Evolutionary conservation across 2,329 filamentous ascomycete species (phyloP).

Genomic region (Aschersonia sp.): DNA sequence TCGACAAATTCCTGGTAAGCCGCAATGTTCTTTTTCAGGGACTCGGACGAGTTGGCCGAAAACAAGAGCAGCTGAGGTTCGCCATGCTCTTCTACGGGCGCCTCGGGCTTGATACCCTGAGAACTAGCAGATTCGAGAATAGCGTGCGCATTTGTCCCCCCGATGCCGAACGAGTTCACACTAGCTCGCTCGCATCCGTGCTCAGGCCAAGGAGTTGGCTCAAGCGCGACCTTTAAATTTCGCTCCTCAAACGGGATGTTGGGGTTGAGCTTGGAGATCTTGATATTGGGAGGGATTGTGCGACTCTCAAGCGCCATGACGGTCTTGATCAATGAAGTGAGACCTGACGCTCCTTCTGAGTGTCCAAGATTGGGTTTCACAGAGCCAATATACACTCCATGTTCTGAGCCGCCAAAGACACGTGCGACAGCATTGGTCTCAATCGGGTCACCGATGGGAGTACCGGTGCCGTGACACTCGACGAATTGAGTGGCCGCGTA

Average conservation of each 20-base stretch:
- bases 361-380: conserved; percentile 23
- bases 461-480: conserved; percentile 32
- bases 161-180: conserved; percentile 23
- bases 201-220: conserved; percentile 4
- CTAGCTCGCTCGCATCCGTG: conserved; percentile 2
- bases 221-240: conserved; percentile 9
- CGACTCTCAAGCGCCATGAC: conserved; percentile 15
- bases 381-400: conserved; percentile 26
- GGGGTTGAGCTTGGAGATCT: conserved; percentile 15
- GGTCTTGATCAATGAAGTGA: conserved; percentile 14
- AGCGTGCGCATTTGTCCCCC: conserved; percentile 25
- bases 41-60: too few relatives aligned
- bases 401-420: conserved; percentile 14
- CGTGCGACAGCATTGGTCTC: conserved; percentile 26
- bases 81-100: too few relatives aligned
- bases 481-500: conserved; percentile 5
- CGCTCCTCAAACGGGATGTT: conserved; percentile 11
- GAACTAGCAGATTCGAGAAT: not conserved
- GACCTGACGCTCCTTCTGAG: conserved; percentile 13
- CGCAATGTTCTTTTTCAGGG: too few relatives aligned
- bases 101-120: too few relatives aligned
- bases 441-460: conserved; percentile 28
- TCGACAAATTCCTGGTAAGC: too few relatives aligned
- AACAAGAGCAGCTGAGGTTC: too few relatives aligned
- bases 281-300: conserved; percentile 16